Evolutionary conservation across 116 monocot species (phyloP), one percentile per base, ranked within the genome.

Genomic region (Cymodocea nodosa): DNA sequence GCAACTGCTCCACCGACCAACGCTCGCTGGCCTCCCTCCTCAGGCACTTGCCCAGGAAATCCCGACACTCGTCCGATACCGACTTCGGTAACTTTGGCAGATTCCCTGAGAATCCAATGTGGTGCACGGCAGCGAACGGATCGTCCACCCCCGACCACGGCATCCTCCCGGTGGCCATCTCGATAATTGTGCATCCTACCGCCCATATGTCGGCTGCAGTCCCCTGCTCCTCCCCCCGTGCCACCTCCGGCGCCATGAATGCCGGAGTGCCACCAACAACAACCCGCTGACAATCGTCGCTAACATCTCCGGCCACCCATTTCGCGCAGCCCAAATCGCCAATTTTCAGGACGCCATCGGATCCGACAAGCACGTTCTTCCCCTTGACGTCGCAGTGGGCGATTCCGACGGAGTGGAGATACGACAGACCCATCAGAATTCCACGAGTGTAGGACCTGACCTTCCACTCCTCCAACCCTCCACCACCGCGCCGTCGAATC

Each of bases 371-470:
- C 2, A 87, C 74, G 70, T 92, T 92, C 54, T 61, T 64, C n/a
- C 73, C 72, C 79, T 92, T 92, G 64, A 92, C 39, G 62, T 92
- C 92, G 67, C 92, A 78, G 66, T 92, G 92, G 23, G 70, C 82
- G 70, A 92, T 23, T 2, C 80, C 68, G 11, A 15, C 7, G 15
- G 67, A 70, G 68, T 92, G 87, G 60, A 85, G 76, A 63, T 85
- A 70, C 18, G 56, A 67, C 12, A 92, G 73, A 23, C 74, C 92
- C 37, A 56, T 15, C 23, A 87, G 62, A 34, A 87, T 70, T 13
- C 75, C 83, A 8, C 56, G 36, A 0, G 83, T 35, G 63, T 65
- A 62, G 9, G 52, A 15, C 34, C 81, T 63, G 52, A 81, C n/a
- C 14, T 50, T 25, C 2, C 16, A 15, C 73, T 87, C 87, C 15